phyloP scores from a whole-genome alignment of 2,329 filamentous ascomycete genomes.

The Cercospora beticola region DNA sequence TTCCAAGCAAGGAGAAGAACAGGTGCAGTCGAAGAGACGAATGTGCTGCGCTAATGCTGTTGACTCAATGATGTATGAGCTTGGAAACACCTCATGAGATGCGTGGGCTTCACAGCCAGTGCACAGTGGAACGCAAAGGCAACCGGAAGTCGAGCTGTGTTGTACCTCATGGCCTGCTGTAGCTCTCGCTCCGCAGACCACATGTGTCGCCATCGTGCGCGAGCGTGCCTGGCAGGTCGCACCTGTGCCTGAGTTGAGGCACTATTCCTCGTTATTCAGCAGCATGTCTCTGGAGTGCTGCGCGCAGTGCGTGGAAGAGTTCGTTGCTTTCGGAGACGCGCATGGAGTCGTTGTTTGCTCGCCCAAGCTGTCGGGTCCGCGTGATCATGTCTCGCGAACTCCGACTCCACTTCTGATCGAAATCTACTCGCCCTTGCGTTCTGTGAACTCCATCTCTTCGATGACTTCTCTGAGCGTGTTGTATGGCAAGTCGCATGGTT shows the following conservation, averaged over 20 bases:
- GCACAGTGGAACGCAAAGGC: neutral
- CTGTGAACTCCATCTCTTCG: neutral
- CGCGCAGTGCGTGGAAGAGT: neutral
- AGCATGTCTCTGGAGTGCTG: neutral
- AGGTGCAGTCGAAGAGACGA: neutral
- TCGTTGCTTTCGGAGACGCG: neutral
- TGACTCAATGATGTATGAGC: neutral
- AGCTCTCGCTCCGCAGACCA: neutral
- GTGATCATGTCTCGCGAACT: constrained; percentile 1
- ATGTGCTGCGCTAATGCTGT: neutral
- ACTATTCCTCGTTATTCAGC: neutral
- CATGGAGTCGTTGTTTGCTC: neutral
- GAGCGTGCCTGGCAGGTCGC: neutral
- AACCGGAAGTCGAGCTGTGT: neutral
- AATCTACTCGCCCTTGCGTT: neutral
- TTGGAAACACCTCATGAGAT: neutral
- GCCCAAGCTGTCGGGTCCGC: neutral
- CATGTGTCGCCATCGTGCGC: neutral
- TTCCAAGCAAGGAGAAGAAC: neutral
- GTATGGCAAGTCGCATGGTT: neutral
- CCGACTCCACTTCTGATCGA: neutral
- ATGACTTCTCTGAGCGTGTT: neutral
- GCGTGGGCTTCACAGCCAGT: neutral
- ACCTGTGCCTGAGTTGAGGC: neutral
- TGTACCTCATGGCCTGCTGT: neutral